Base-by-base conservation (phyloP, 345 rosid genomes). In the Carallia pectinifolia region DNA sequence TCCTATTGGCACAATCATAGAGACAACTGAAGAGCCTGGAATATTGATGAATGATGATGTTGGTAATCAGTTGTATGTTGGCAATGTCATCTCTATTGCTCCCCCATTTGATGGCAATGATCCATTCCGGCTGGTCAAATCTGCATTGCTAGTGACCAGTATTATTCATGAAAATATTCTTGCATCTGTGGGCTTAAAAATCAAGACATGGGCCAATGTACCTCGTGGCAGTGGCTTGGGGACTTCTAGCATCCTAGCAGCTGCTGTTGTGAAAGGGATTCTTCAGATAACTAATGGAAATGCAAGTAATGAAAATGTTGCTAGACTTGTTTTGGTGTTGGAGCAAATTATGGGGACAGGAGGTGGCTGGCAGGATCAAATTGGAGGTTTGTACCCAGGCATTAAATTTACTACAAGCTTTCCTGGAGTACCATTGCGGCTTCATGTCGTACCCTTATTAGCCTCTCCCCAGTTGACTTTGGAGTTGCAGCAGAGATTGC, bases 281-380 rank as follows among this genome's bases (percentile, higher is more conserved):
- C 86, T 95, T 38, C 89, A 77, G 82, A 88, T 95, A 72, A 77
- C 79, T 10, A 65, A 85, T 69, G 90, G 96, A 69, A 97, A 95
- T 75, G 88, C 85, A 62, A 89, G 88, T 75, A 86, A 86, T 53
- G 96, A 90, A 76, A 95, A 92, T 58, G 88, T 90, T 7, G 97
- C 99, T 3, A 85, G 97, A 68, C 96, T 95, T 13, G 97, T 90
- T 56, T 84, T 91, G 85, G 91, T 90, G 50, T 74, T 95, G 66
- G 97, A 95, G 84, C 97, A 92, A 79, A 87, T 95, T 71, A 95
- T 95, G 99, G 97, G 99, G 37, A 92, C 99, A 31, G 99, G 99
- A 65, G 97, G 99, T 71, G 97, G 99, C 71, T 92, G 99, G 99
- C 99, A 95, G 84, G 97, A 95, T 81, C 97, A 95, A 80, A 89